Percentiles rank a stretch among this genome's conserved stretches.
Conservation (phyloP, 495 filamentous ascomycete genomes). For the Penicillium simplicissimum region DNA sequence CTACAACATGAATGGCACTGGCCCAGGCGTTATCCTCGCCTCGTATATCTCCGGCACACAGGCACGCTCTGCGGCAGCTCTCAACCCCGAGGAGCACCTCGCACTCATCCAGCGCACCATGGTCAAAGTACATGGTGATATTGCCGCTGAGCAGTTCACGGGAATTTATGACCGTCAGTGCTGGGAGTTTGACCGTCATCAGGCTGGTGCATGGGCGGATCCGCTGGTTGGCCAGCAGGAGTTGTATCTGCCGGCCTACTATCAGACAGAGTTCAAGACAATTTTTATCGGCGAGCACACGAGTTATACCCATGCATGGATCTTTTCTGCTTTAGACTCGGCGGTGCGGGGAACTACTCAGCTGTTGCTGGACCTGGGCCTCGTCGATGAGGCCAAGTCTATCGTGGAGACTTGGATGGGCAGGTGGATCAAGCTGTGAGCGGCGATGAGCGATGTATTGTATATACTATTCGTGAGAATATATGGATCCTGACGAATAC, state of each 20-base stretch:
- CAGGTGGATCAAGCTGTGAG: slow-evolving; percentile 53
- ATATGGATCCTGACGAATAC: not conserved
- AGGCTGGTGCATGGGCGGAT: slow-evolving; percentile 55
- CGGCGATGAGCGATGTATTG: too few relatives aligned
- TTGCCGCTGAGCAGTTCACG: slow-evolving; percentile 57
- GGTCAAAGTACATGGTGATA: slow-evolving; percentile 59
- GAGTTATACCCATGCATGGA: slow-evolving; percentile 74
- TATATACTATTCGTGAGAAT: not conserved
- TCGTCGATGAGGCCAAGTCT: slow-evolving; percentile 70
- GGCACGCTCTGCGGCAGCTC: slow-evolving; percentile 45
- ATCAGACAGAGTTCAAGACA: slow-evolving; percentile 64
- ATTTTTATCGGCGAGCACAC: slow-evolving; percentile 74
- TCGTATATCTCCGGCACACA: slow-evolving; percentile 51
- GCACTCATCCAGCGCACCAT: slow-evolving; percentile 57
- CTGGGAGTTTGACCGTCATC: slow-evolving; percentile 57
- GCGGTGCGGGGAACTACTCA: slow-evolving; percentile 66
- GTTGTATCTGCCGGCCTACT: slow-evolving; percentile 68
- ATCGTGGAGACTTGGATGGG: slow-evolving; percentile 69
- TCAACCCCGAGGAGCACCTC: slow-evolving; percentile 55
- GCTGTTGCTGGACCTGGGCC: slow-evolving; percentile 62
- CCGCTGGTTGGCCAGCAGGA: slow-evolving; percentile 61
- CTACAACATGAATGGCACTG: slow-evolving; percentile 61
- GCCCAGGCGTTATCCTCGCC: slow-evolving; percentile 63
- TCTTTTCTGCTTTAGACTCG: slow-evolving; percentile 65
- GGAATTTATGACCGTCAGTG: slow-evolving; percentile 59